A percentile compares a stretch with the other conserved stretches of the same genome.
phyloP scores from a whole-genome alignment of 108 stramenopile species.

The Skeletonema grethae region DNA sequence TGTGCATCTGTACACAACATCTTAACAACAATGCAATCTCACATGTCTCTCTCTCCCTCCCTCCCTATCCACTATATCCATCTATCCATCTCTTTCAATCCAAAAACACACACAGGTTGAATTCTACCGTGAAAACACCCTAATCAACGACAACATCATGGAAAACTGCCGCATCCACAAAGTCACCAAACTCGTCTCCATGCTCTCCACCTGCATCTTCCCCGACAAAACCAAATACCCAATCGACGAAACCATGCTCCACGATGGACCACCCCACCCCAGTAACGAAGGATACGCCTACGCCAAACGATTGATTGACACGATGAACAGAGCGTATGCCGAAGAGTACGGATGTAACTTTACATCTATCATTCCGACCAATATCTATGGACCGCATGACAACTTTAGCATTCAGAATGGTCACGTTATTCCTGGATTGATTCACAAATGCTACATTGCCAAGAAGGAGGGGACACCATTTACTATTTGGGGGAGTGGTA shows the following conservation, averaged over 20 bases:
- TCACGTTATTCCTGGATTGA: constrained; percentile 98
- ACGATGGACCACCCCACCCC: constrained; percentile 96
- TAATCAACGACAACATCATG: constrained; percentile 97
- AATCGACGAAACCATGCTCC: constrained; percentile 99
- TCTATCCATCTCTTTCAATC: background rate
- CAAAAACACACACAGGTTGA: constrained; percentile 70
- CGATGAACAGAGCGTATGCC: constrained; percentile 96
- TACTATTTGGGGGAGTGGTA: constrained; percentile 96
- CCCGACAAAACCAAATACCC: constrained; percentile 99
- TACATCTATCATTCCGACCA: constrained; percentile 97
- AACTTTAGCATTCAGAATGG: constrained; percentile 96
- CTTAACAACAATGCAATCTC: background rate
- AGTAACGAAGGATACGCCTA: constrained; percentile 98
- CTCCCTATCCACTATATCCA: background rate
- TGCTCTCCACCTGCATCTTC: constrained; percentile 98
- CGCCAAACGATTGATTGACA: constrained; percentile 99
- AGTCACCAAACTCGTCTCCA: constrained; percentile 96
- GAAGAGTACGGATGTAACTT: constrained; percentile 98
- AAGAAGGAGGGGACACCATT: constrained; percentile 89
- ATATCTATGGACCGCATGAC: constrained; percentile 96
- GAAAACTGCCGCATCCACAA: constrained; percentile 93
- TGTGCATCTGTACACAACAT: background rate
- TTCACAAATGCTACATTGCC: constrained; percentile 98
- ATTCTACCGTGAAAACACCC: constrained; percentile 98
- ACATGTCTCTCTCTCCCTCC: background rate